These are phyloP conservation scores for Porphyrellus cyaneotinctus DNA, from an alignment of 768 basidiomycete species.

Conservation along the genomic window DNA sequence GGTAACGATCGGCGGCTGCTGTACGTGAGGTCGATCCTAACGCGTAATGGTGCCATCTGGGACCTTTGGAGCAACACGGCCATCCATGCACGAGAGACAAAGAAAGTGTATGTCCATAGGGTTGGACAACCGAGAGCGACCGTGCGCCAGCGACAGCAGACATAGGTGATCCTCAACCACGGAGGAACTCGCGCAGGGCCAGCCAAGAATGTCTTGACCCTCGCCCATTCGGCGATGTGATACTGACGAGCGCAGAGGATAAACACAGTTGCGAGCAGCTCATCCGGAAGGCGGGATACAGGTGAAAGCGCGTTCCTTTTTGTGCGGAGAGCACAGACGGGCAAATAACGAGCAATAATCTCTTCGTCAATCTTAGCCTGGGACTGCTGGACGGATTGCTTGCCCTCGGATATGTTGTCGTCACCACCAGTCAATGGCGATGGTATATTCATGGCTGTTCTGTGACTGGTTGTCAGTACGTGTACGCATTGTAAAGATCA, in stretches of 20 bases:
- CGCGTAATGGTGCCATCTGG: not conserved
- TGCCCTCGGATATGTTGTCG: not conserved
- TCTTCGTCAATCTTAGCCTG: not conserved
- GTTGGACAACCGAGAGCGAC: not conserved
- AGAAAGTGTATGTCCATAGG: slow-evolving; percentile 2
- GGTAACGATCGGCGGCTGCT: not conserved
- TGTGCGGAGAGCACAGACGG: slow-evolving; percentile 1
- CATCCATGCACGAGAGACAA: not conserved
- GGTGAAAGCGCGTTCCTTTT: not conserved
- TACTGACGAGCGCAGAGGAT: not conserved
- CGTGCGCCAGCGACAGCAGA: slow-evolving; percentile 1
- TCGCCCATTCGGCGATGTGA: not conserved
- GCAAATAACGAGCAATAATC: not conserved
- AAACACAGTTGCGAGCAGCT: not conserved
- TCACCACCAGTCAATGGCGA: not conserved
- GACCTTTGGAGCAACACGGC: slow-evolving; percentile 2
- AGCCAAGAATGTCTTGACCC: not conserved
- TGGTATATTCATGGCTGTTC: not conserved
- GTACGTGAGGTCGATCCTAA: not conserved
- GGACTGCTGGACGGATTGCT: not conserved
- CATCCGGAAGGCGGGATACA: slow-evolving; percentile 1
- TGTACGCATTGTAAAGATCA: not conserved
- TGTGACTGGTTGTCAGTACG: not conserved
- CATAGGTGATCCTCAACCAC: not conserved
- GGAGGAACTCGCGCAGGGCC: not conserved